A percentile compares a stretch with the other conserved stretches of the same genome.
phyloP scores from a whole-genome alignment of 768 basidiomycete species.

The Lentinula boryana region DNA sequence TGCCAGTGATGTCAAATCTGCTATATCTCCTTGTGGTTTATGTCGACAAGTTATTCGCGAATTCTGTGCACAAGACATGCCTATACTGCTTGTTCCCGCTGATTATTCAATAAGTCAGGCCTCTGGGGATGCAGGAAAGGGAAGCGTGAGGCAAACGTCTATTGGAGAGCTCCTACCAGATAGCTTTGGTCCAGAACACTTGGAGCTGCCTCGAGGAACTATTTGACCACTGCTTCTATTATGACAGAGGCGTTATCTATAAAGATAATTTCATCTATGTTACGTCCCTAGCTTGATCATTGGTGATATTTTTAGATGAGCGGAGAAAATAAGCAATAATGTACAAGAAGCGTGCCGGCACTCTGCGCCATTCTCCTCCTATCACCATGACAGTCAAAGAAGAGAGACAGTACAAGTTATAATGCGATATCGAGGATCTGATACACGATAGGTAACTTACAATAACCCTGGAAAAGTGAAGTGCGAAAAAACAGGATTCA shows the following conservation, averaged over 20 bases:
- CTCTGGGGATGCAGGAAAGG: constrained; percentile 27
- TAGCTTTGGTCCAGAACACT: constrained; percentile 86
- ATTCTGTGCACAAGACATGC: constrained; percentile 72
- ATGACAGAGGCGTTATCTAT: neutral
- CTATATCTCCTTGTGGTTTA: constrained; percentile 86
- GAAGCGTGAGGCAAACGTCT: constrained; percentile 57
- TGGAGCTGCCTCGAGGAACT: constrained; percentile 39
- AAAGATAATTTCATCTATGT: neutral
- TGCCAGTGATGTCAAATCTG: constrained; percentile 57
- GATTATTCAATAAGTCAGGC: constrained; percentile 36
- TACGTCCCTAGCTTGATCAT: neutral
- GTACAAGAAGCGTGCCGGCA: neutral
- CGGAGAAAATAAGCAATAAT: neutral
- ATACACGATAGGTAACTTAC: neutral
- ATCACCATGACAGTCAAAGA: neutral
- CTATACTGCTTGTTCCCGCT: constrained; percentile 64
- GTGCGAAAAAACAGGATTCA: neutral
- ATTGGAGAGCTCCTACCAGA: constrained; percentile 72
- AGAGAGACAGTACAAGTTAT: neutral
- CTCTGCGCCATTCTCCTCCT: neutral
- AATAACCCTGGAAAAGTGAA: neutral
- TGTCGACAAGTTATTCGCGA: constrained; percentile 91
- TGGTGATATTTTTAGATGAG: neutral
- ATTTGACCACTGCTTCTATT: neutral
- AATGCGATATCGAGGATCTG: neutral